A percentile compares a stretch with the other conserved stretches of the same genome.
Evolutionary conservation across 1,284 basidiomycete species (phyloP).

Genomic region (Austroboletus novae-zelandiae): DNA sequence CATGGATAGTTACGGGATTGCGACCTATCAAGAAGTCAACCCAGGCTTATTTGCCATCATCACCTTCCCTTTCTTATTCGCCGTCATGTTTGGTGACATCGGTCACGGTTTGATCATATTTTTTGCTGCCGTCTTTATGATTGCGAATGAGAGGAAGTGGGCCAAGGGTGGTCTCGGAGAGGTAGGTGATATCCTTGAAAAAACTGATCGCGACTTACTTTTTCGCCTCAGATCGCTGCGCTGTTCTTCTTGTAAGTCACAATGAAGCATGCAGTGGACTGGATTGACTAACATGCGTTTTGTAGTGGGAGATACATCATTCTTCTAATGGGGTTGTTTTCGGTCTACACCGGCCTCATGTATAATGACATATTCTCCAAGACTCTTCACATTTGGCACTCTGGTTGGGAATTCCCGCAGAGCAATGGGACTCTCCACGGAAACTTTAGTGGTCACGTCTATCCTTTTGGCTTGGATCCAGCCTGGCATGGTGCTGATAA

Average conservation of each 20-base stretch:
- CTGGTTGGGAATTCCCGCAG: slow-evolving; percentile 85
- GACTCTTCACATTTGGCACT: slow-evolving; percentile 83
- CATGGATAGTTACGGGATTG: slow-evolving; percentile 97
- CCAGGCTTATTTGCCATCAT: slow-evolving; percentile 93
- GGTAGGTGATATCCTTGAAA: slow-evolving; percentile 39
- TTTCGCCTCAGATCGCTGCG: slow-evolving; percentile 64
- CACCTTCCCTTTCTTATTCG: slow-evolving; percentile 98
- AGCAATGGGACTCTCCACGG: slow-evolving; percentile 45
- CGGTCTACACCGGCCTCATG: slow-evolving; percentile 94
- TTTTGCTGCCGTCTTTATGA: slow-evolving; percentile 79
- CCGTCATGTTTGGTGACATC: slow-evolving; percentile 99
- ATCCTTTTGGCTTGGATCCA: slow-evolving; percentile 95
- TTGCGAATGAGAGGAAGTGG: slow-evolving; percentile 80
- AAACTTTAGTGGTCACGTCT: slow-evolving; percentile 59
- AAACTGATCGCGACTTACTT: slow-evolving; percentile 11
- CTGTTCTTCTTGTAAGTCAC: slow-evolving; percentile 89
- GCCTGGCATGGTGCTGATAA: slow-evolving; percentile 96
- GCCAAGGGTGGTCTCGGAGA: slow-evolving; percentile 79
- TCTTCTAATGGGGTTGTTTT: slow-evolving; percentile 94
- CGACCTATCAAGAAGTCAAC: slow-evolving; percentile 96
- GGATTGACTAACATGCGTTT: slow-evolving; percentile 18
- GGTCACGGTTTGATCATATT: slow-evolving; percentile 92
- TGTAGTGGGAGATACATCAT: slow-evolving; percentile 95
- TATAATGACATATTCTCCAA: slow-evolving; percentile 99
- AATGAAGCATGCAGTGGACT: slow-evolving; percentile 11